Evolutionary conservation across 257 asterid species (phyloP), one percentile per base, ranked within the genome.

Genomic region (Solanum sejunctum): DNA sequence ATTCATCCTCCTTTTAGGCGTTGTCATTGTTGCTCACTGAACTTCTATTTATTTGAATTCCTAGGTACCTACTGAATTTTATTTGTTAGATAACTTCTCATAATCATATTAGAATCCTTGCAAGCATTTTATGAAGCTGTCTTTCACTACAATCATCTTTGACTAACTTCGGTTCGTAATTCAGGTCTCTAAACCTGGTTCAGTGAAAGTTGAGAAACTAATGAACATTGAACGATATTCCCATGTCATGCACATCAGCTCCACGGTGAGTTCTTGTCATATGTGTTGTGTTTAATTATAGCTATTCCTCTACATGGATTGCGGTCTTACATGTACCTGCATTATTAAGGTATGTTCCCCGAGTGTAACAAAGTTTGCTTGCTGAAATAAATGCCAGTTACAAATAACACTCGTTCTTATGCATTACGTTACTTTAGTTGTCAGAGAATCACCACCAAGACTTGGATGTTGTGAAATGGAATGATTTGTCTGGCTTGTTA

Each of bases 241-340:
- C 88, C 99, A 97, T 89, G 99, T 97, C 92, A 97, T 95, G 99
- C 99, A 97, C 92, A 92, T 97, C 90, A 97, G 99, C 88, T 97
- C 99, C 63, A 96, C 99, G 12, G 98, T 96, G 90, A 70, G 98
- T 91, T 64, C 80, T 72, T 57, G 52, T 80, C 56, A 52, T 23
- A 71, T 12, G 66, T 28, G 43, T 83, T 83, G 23, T 45, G 58
- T 69, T 73, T 52, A 7, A 69, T 83, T 32, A 49, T 52, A 15
- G 61, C 63, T 17, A 13, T 26, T 23, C 63, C 12, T 77, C 18
- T 23, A 51, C 26, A 32, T 51, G 43, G 45, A 26, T 51, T 49
- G 82, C 8, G 9, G 23, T 26, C 32, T 52, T 77, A 15, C 16
- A 15, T 4, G 82, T 51, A 77, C 45, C 52, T 49, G 85, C 60